These are phyloP conservation scores for Bathelium albidoporum DNA, from an alignment of 495 filamentous ascomycete species.

Conservation along the genomic window DNA sequence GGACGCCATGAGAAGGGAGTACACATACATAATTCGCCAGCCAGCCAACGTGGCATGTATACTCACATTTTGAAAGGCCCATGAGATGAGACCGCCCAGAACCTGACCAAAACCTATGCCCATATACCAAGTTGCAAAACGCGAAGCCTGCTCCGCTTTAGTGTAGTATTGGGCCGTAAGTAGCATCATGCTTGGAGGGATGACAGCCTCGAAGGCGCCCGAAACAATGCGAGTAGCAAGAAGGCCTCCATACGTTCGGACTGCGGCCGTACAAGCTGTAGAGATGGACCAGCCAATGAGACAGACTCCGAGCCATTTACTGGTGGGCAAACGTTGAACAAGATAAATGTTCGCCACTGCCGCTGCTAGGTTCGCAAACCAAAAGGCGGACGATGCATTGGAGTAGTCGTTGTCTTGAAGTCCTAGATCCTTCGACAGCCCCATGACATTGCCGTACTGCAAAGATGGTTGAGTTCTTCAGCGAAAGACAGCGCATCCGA, in stretches of 20 bases:
- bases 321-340: conserved; percentile 14
- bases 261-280: conserved; percentile 40
- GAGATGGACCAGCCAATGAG: conserved; percentile 11
- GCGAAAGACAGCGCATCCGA: too few species aligned
- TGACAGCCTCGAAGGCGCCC: conserved; percentile 34
- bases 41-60: conserved; percentile 3
- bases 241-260: conserved; percentile 39
- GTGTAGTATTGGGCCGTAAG: conserved; percentile 52
- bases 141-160: conserved; percentile 40
- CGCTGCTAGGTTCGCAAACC: not conserved
- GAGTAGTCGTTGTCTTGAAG: not conserved
- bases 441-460: not conserved
- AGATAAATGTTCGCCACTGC: not conserved
- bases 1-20: too few species aligned
- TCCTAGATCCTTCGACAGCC: not conserved
- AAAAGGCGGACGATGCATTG: not conserved
- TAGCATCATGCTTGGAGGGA: conserved; percentile 49
- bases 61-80: conserved; percentile 14
- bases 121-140: conserved; percentile 13
- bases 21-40: conserved; percentile 6
- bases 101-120: conserved; percentile 11
- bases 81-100: conserved; percentile 11
- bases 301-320: conserved; percentile 11
- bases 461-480: not conserved
- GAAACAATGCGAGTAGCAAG: conserved; percentile 39